Evolutionary conservation across 1,139 yeast species (phyloP).

Genomic region (Geotrichum siamense): DNA sequence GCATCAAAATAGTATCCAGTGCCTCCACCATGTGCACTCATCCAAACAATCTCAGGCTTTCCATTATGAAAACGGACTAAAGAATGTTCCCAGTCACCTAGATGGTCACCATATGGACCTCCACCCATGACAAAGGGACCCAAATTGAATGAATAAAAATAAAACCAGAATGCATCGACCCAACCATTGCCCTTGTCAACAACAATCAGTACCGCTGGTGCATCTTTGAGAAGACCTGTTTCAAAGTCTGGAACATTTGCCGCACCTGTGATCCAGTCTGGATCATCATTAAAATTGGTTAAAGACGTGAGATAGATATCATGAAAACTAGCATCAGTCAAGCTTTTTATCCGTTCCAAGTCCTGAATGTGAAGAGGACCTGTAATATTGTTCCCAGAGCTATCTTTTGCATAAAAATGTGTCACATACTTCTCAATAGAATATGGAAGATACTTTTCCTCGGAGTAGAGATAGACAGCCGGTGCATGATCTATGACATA

Average conservation of each 20-base stretch:
- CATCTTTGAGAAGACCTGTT: conserved; percentile 62
- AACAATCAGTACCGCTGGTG: conserved; percentile 75
- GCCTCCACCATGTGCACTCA: conserved; percentile 98
- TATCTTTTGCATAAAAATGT: conserved; percentile 42
- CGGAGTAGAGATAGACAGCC: conserved; percentile 76
- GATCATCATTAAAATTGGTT: conserved; percentile 65
- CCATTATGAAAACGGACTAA: conserved; percentile 78
- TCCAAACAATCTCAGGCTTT: conserved; percentile 82
- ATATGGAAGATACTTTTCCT: conserved; percentile 80
- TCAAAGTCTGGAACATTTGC: conserved; percentile 60
- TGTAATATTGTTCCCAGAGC: conserved; percentile 24
- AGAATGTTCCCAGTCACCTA: conserved; percentile 98
- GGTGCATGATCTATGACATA: conserved; percentile 72
- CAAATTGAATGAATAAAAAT: conserved; percentile 84
- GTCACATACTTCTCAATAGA: conserved; percentile 64
- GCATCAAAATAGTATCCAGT: conserved; percentile 75
- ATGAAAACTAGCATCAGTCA: conserved; percentile 22
- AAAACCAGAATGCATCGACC: conserved; percentile 94
- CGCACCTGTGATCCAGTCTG: conserved; percentile 79
- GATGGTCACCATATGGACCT: conserved; percentile 95
- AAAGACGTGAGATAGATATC: conserved; percentile 53
- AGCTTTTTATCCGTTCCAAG: conserved; percentile 19
- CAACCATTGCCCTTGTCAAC: conserved; percentile 92
- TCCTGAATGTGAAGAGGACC: conserved; percentile 25
- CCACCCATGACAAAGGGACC: conserved; percentile 97